phyloP scores from a whole-genome alignment of 2,329 filamentous ascomycete species.

The Colletotrichum eremochloae region DNA sequence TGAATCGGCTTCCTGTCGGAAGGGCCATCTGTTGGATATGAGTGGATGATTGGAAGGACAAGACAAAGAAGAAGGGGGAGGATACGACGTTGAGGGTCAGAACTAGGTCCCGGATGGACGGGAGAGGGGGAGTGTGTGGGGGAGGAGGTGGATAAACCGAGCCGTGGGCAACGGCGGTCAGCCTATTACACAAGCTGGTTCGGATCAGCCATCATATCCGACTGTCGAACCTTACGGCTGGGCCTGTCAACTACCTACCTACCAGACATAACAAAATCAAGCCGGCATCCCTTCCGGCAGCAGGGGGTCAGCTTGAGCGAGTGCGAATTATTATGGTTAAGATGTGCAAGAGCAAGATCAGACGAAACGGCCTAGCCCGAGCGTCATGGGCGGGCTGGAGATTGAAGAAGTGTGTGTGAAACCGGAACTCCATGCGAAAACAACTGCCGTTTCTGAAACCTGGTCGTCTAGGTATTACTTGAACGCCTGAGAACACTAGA shows the following conservation, averaged over 20 bases:
- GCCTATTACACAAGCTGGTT: conserved; percentile 11
- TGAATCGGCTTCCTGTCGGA: conserved; percentile 10
- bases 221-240: conserved; percentile 27
- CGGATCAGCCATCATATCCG: conserved; percentile 18
- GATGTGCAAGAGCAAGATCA: conserved; percentile 15
- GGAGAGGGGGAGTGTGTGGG: neutral
- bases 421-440: conserved; percentile 42
- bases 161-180: no score
- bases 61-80: neutral
- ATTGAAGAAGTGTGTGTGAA: conserved; percentile 32
- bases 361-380: conserved; percentile 36
- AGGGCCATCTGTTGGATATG: neutral
- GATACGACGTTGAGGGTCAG: conserved; percentile 34
- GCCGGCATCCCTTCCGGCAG: conserved; percentile 17
- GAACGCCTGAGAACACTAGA: conserved; percentile 20
- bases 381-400: conserved; percentile 7
- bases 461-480: conserved; percentile 1
- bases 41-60: neutral
- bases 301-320: conserved; percentile 18
- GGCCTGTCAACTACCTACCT: conserved; percentile 24
- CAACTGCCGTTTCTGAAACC: conserved; percentile 38
- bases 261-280: neutral
- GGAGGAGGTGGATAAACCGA: neutral
- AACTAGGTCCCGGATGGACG: conserved; percentile 5
- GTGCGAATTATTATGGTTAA: conserved; percentile 35